These are phyloP conservation scores for Aureobasidium sp. DNA, from an alignment of 2,329 filamentous ascomycete species.

Conservation along the genomic window DNA sequence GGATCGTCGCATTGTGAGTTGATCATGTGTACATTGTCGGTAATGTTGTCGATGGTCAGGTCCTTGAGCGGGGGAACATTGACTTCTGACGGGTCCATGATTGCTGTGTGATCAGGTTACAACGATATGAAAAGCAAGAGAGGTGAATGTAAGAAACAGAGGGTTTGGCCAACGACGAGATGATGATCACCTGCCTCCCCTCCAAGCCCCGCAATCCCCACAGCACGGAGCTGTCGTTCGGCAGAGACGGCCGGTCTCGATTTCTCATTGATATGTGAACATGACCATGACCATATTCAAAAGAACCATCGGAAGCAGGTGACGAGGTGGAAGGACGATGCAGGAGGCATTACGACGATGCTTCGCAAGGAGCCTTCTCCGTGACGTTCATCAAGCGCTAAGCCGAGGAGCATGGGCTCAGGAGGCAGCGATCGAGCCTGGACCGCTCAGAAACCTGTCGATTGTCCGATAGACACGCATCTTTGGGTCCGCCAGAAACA, in stretches of 20 bases:
- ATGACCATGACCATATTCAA: too few relatives aligned
- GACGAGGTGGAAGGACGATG: not conserved
- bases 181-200: not conserved
- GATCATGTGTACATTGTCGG: slow-evolving; percentile 63
- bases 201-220: slow-evolving; percentile 5
- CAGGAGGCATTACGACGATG: too few relatives aligned
- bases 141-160: not conserved
- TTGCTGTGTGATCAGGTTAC: not conserved
- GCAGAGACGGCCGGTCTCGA: not conserved
- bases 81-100: slow-evolving; percentile 37
- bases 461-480: too few relatives aligned
- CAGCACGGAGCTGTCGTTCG: not conserved
- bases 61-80: slow-evolving; percentile 52
- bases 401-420: too few relatives aligned
- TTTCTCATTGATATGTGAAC: too few relatives aligned
- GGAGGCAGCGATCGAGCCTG: too few relatives aligned
- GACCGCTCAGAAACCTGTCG: too few relatives aligned
- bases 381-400: too few relatives aligned
- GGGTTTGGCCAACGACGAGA: too few relatives aligned
- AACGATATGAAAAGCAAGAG: not conserved
- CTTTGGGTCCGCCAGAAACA: too few relatives aligned
- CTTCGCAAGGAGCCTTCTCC: too few relatives aligned
- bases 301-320: not conserved
- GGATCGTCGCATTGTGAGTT: slow-evolving; percentile 60
- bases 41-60: slow-evolving; percentile 72